These are phyloP conservation scores for Rhynchospora breviuscula DNA, from an alignment of 176 grass and related monocot species.

Conservation along the genomic window DNA sequence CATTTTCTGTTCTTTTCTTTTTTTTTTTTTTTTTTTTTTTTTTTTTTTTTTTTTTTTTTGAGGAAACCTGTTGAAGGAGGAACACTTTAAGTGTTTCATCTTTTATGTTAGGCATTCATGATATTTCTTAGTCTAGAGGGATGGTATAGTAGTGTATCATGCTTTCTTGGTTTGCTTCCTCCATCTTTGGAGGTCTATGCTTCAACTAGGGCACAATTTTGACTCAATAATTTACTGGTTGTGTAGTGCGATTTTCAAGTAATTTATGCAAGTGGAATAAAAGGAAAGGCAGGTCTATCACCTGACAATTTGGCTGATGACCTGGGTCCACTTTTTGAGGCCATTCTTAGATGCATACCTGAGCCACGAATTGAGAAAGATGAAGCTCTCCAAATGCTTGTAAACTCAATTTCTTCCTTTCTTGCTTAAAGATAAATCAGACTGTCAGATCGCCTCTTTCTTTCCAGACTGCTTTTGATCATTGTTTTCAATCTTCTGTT, in stretches of 20 bases:
- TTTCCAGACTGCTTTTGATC: background rate
- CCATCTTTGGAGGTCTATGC: background rate
- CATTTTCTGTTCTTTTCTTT: background rate
- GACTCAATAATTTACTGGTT: background rate
- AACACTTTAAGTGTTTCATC: background rate
- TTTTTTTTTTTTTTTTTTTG: background rate
- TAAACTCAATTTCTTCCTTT: slow-evolving; percentile 29
- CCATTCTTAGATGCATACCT: slow-evolving; percentile 96
- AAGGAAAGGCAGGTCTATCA: slow-evolving; percentile 80
- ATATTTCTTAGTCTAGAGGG: background rate
- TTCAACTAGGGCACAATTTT: background rate
- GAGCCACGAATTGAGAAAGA: slow-evolving; percentile 91
- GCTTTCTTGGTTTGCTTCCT: background rate
- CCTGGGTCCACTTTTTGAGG: slow-evolving; percentile 95
- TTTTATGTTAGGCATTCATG: background rate
- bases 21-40: background rate
- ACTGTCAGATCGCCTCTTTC: background rate
- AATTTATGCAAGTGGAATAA: slow-evolving; percentile 93
- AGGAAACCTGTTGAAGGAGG: background rate
- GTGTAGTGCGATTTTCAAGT: slow-evolving; percentile 95
- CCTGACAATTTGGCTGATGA: slow-evolving; percentile 80
- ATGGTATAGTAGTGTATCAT: background rate
- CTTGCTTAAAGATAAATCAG: background rate
- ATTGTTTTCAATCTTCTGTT: background rate
- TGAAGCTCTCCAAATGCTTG: slow-evolving; percentile 86